Percentiles rank a stretch among this genome's conserved stretches.
phyloP scores from a whole-genome alignment of 345 rosid genomes.

The Nasturtium officinale region DNA sequence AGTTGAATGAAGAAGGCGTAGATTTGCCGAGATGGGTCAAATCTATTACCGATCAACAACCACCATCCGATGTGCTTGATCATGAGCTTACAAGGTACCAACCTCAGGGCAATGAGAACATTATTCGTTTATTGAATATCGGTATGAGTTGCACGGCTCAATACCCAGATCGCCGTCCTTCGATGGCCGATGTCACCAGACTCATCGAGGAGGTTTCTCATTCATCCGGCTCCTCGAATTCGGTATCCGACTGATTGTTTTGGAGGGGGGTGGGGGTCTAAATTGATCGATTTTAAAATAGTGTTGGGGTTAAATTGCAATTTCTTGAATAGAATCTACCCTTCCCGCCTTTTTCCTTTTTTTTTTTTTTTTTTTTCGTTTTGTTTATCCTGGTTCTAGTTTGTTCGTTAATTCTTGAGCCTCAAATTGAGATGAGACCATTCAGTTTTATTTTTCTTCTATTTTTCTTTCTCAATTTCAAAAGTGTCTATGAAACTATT shows the following conservation, averaged over 20 bases:
- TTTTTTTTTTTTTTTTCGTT: neutral
- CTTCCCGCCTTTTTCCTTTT: neutral
- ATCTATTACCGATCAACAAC: slow-evolving; percentile 63
- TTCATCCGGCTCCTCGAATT: slow-evolving; percentile 36
- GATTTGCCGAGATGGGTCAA: slow-evolving; percentile 96
- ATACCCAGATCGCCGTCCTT: slow-evolving; percentile 76
- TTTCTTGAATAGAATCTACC: slow-evolving; percentile 22
- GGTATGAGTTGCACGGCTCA: slow-evolving; percentile 80
- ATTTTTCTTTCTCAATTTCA: slow-evolving; percentile 10
- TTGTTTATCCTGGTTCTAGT: neutral
- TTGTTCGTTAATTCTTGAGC: slow-evolving; percentile 41
- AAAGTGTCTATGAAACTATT: slow-evolving; percentile 29
- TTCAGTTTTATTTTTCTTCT: neutral
- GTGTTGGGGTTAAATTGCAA: slow-evolving; percentile 37
- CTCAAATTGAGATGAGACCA: slow-evolving; percentile 43
- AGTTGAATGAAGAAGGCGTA: slow-evolving; percentile 70
- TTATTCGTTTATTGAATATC: slow-evolving; percentile 74
- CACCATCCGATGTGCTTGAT: slow-evolving; percentile 76
- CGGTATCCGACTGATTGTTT: slow-evolving; percentile 35
- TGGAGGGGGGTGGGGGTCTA: neutral
- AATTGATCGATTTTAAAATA: slow-evolving; percentile 27
- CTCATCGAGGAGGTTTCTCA: slow-evolving; percentile 68
- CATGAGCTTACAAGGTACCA: slow-evolving; percentile 79
- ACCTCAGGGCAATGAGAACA: slow-evolving; percentile 63
- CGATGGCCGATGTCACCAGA: slow-evolving; percentile 68